Base-by-base conservation (phyloP, 148 eudicot species). In the Cornus suecica region DNA sequence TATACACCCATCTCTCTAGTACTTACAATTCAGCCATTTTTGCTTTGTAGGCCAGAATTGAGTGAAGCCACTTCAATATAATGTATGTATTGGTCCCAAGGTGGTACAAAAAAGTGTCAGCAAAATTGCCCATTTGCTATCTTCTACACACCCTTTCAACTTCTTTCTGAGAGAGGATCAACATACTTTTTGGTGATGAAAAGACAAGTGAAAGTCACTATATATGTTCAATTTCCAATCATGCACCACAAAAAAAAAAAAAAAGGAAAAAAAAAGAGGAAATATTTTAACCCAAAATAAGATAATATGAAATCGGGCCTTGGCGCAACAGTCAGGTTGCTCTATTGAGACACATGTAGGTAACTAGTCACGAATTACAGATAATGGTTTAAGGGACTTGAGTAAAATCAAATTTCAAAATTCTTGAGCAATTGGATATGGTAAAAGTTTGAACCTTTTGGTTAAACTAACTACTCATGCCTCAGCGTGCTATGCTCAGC, bases 401-500 rank as follows among this genome's bases (percentile, higher is more conserved):
- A 2, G 2, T 32, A 32, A 32, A 32, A 32, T 5, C 34, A 32
- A 32, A 66, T 78, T 83, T 93, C 99, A 70, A 88, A 90, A 65
- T 92, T 90, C 65, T 70, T 83, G 74, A 81, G 56, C 80, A 90
- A 74, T 73, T 83, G 90, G 26, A 70, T 74, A 29, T 84, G 87
- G 74, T 87, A 85, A 73, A 23, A 77, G 74, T 71, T 81, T 66
- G 85, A 77, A 65, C 86, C 86, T 74, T 95, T 90, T 8, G 86
- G 81, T 24, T 85, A 73, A 69, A 76, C 79, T 66, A 79, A 79
- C 74, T 81, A 79, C 74, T 91, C 94, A 71, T 91, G 88, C 82
- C 84, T 81, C 93, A 89, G 84, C 71, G 80, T 76, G 68, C 34
- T 32, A 32, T 45, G 90, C 66, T 83, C 93, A 8, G 81, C 79